Percentiles rank a stretch among this genome's conserved stretches.
Conservation (phyloP, 495 filamentous ascomycete species). For the Xylaria curta region DNA sequence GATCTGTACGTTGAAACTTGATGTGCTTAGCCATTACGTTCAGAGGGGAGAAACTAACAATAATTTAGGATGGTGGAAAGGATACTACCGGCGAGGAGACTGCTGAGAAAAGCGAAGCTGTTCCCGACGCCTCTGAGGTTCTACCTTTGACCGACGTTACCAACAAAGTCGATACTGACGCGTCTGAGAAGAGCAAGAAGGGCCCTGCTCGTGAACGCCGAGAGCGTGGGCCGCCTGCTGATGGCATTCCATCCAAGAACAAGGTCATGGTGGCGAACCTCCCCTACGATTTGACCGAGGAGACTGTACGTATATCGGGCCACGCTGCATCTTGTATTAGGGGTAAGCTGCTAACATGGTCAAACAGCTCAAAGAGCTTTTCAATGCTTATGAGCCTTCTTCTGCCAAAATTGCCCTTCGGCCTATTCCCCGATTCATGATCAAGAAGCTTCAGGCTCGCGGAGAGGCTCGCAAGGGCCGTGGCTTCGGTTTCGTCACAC, state of each 20-base stretch:
- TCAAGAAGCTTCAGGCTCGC: conserved; percentile 98
- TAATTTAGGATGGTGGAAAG: conserved; percentile 49
- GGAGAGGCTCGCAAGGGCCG: conserved; percentile 99
- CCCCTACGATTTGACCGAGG: conserved; percentile 95
- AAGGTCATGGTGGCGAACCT: conserved; percentile 99
- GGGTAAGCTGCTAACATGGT: conserved; percentile 47
- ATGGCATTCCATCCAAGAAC: conserved; percentile 97
- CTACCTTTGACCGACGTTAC: conserved; percentile 62
- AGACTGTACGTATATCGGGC: conserved; percentile 69
- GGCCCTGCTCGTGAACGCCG: conserved; percentile 65
- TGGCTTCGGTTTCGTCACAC: conserved; percentile 97
- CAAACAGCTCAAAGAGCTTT: conserved; percentile 91
- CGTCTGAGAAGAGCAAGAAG: conserved; percentile 56
- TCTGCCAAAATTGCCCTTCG: conserved; percentile 98
- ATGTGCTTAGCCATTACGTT: neutral
- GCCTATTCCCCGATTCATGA: conserved; percentile 99
- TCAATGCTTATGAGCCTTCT: conserved; percentile 83
- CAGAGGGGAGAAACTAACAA: conserved; percentile 27
- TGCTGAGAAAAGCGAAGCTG: conserved; percentile 54
- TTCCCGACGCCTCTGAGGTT: conserved; percentile 51
- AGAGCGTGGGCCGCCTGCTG: conserved; percentile 93
- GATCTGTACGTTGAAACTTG: conserved; percentile 64
- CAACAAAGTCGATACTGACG: conserved; percentile 47
- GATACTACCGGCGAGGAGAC: conserved; percentile 50
- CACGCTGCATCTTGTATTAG: neutral